Percentiles rank a stretch among this genome's conserved stretches.
Conservation (phyloP, 1,139 yeast genomes). For the Yamadazyma siamensis region DNA sequence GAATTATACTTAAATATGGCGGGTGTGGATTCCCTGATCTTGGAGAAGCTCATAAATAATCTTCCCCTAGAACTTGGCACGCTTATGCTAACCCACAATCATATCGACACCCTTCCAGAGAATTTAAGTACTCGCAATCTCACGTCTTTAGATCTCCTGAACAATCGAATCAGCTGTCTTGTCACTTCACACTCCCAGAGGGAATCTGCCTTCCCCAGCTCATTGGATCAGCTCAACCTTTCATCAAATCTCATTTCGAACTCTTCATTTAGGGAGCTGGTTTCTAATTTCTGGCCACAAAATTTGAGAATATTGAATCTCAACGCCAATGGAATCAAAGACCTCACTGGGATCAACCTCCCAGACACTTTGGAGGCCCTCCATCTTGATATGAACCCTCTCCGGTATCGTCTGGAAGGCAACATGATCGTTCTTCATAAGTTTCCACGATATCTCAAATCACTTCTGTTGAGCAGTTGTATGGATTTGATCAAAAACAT, state of each 20-base stretch:
- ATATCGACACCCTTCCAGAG: conserved; percentile 8
- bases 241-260: conserved; percentile 5
- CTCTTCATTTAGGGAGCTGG: conserved; percentile 2
- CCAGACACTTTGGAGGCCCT: conserved; percentile 8
- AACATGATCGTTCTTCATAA: conserved; percentile 7
- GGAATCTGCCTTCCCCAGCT: conserved; percentile 3
- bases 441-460: conserved; percentile 24
- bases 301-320: conserved; percentile 13
- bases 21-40: conserved; percentile 14
- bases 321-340: conserved; percentile 5
- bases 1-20: conserved; percentile 32
- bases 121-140: conserved; percentile 23
- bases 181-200: conserved; percentile 13
- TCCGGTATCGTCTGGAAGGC: conserved; percentile 3
- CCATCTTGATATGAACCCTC: conserved; percentile 6
- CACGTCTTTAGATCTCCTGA: conserved; percentile 25
- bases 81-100: conserved; percentile 34
- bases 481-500: conserved; percentile 3
- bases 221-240: conserved; percentile 5
- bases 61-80: conserved; percentile 24
- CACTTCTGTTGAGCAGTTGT: conserved; percentile 16
- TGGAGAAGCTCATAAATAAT: conserved; percentile 9
- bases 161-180: conserved; percentile 4
- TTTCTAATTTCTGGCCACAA: conserved; percentile 5
- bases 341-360: conserved; percentile 9